These are phyloP conservation scores for Penicillium hordei DNA, from an alignment of 2,329 filamentous ascomycete species.

Conservation along the genomic window DNA sequence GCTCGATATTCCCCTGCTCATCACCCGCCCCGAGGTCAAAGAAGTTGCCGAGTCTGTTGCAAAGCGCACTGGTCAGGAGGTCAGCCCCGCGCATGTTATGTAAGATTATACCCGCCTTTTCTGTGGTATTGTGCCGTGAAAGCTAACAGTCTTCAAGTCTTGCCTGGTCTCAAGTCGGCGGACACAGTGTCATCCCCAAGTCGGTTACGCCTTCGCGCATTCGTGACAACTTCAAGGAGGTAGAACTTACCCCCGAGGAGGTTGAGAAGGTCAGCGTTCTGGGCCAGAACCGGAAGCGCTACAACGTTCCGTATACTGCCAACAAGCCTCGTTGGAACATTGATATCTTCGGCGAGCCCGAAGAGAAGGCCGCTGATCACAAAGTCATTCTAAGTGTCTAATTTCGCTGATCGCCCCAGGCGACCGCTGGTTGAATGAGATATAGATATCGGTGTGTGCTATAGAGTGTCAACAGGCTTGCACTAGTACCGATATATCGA, in stretches of 20 bases:
- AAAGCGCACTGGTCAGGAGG: constrained; percentile 35
- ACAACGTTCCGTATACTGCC: constrained; percentile 37
- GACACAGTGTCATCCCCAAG: constrained; percentile 46
- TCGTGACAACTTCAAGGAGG: constrained; percentile 45
- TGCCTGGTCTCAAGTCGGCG: constrained; percentile 43
- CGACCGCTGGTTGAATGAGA: background rate
- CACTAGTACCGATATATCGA: background rate
- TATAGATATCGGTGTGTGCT: background rate
- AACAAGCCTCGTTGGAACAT: constrained; percentile 58
- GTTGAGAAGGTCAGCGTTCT: constrained; percentile 36
- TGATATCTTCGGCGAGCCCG: constrained; percentile 56
- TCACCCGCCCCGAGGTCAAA: constrained; percentile 62
- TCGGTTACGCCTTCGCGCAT: constrained; percentile 46
- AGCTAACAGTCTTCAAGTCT: constrained; percentile 26
- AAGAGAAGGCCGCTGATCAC: constrained; percentile 53
- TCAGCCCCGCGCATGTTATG: constrained; percentile 41
- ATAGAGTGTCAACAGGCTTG: background rate
- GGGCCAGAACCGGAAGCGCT: constrained; percentile 37
- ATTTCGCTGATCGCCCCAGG: constrained; percentile 11
- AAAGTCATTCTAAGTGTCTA: constrained; percentile 45
- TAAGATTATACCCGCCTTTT: constrained; percentile 14
- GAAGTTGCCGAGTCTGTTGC: constrained; percentile 61
- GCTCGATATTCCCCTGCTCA: constrained; percentile 62
- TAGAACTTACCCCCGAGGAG: constrained; percentile 42
- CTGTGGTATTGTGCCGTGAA: background rate